phyloP scores from a whole-genome alignment of 2,329 filamentous ascomycete species.

The Orbilia blumenaviensis region DNA sequence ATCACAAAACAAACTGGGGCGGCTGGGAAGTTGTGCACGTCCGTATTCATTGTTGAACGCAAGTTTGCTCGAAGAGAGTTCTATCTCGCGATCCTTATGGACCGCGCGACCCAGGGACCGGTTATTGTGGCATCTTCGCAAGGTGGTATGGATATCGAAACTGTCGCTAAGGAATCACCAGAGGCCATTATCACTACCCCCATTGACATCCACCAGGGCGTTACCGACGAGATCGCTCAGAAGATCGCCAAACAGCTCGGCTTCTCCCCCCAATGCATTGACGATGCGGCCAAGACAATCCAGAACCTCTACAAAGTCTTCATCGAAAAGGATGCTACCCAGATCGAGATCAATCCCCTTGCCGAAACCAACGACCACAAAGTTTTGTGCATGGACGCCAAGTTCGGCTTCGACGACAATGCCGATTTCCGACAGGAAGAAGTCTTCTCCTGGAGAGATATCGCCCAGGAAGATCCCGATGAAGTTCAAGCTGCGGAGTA shows the following conservation, averaged over 20 bases:
- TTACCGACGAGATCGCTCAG: slow-evolving; percentile 92
- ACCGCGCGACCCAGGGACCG: slow-evolving; percentile 86
- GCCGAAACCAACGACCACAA: slow-evolving; percentile 98
- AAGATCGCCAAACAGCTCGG: slow-evolving; percentile 90
- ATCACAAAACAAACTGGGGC: slow-evolving; percentile 99
- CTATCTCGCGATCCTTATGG: slow-evolving; percentile 98
- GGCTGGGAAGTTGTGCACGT: slow-evolving; percentile 89
- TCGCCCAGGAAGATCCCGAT: slow-evolving; percentile 93
- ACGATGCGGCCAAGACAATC: slow-evolving; percentile 93
- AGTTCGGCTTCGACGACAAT: slow-evolving; percentile 98
- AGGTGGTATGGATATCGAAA: slow-evolving; percentile 99
- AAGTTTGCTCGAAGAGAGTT: slow-evolving; percentile 99
- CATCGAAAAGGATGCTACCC: slow-evolving; percentile 96
- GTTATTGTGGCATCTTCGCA: slow-evolving; percentile 98
- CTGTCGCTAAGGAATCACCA: slow-evolving; percentile 96
- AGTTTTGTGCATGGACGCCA: slow-evolving; percentile 99
- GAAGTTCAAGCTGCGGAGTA: slow-evolving; percentile 96
- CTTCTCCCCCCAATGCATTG: slow-evolving; percentile 97
- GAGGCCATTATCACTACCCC: slow-evolving; percentile 94
- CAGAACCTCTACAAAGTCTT: slow-evolving; percentile 99
- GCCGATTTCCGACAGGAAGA: slow-evolving; percentile 98
- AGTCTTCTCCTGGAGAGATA: slow-evolving; percentile 91
- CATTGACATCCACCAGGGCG: slow-evolving; percentile 91
- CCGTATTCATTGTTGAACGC: slow-evolving; percentile 99
- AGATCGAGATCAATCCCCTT: slow-evolving; percentile 99